Conservation (phyloP, 2,329 filamentous ascomycete genomes). For the Verticillium klebahnii region DNA sequence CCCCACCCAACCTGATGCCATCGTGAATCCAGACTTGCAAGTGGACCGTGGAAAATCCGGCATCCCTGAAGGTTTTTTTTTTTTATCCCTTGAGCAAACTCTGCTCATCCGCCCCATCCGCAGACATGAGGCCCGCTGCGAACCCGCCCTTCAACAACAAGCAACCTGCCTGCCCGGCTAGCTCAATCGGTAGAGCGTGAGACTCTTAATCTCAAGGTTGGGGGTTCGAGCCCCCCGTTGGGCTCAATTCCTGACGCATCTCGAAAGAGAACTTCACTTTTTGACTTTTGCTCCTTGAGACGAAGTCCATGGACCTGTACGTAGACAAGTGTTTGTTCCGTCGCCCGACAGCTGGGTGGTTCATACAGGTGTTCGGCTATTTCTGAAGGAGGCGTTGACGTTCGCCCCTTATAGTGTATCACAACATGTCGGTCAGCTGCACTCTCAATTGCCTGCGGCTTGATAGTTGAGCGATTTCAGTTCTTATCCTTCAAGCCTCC, state of each 20-base stretch:
- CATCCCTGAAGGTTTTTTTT: background rate
- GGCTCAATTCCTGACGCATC: constrained; percentile 3
- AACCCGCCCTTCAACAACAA: background rate
- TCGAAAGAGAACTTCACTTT: background rate
- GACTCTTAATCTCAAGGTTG: constrained; percentile 63
- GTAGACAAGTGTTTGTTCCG: too few relatives aligned
- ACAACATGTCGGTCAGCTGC: too few relatives aligned
- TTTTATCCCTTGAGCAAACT: background rate
- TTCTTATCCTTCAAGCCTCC: too few relatives aligned
- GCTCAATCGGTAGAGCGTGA: constrained; percentile 71
- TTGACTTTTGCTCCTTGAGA: background rate
- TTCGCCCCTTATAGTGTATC: too few relatives aligned
- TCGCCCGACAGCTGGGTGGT: too few relatives aligned
- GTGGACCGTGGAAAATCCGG: background rate
- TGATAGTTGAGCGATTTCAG: too few relatives aligned
- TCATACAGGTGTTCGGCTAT: too few relatives aligned
- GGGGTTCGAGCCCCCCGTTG: constrained; percentile 41
- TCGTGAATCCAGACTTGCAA: background rate
- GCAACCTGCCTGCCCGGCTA: constrained; percentile 42
- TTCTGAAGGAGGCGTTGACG: too few relatives aligned
- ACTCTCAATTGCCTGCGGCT: too few relatives aligned
- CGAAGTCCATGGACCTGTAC: too few relatives aligned
- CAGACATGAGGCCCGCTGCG: background rate
- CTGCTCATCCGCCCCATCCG: background rate
- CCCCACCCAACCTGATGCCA: background rate